Conservation (phyloP, 331 rosid species). For the Telfairia occidentalis region DNA sequence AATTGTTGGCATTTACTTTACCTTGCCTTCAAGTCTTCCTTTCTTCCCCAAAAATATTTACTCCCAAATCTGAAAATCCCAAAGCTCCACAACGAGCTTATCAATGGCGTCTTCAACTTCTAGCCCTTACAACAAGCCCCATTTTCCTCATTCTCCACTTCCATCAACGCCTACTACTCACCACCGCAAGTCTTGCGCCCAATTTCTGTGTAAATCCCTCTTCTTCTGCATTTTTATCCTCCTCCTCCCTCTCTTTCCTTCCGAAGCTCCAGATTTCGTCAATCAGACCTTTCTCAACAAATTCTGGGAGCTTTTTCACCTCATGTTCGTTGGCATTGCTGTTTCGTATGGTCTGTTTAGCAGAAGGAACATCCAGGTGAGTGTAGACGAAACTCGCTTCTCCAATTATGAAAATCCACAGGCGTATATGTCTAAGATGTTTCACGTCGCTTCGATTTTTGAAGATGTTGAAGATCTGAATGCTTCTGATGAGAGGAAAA, state of each 20-base stretch:
- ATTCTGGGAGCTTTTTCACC: constrained; percentile 81
- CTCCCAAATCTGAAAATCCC: not conserved
- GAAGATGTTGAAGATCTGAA: constrained; percentile 45
- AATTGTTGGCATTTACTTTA: not conserved
- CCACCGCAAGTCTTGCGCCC: constrained; percentile 41
- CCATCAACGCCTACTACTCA: constrained; percentile 26
- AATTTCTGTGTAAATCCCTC: constrained; percentile 37
- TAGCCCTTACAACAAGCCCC: constrained; percentile 30
- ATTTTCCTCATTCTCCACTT: constrained; percentile 24
- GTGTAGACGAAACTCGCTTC: constrained; percentile 18
- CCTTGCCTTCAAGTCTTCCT: constrained; percentile 11
- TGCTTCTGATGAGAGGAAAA: constrained; percentile 44
- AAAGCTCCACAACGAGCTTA: not conserved
- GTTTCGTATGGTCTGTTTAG: constrained; percentile 78
- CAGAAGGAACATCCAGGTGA: constrained; percentile 39
- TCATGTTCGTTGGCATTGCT: constrained; percentile 74
- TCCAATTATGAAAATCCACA: constrained; percentile 25
- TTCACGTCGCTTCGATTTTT: constrained; percentile 37
- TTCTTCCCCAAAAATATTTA: not conserved
- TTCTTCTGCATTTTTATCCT: constrained; percentile 28
- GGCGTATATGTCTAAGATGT: constrained; percentile 46
- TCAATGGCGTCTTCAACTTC: constrained; percentile 54
- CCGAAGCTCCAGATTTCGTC: constrained; percentile 75
- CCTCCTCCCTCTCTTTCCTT: constrained; percentile 62
- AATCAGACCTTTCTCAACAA: constrained; percentile 40